These are phyloP conservation scores for Pisolithus orientalis DNA, from an alignment of 768 basidiomycete genomes.

Conservation along the genomic window DNA sequence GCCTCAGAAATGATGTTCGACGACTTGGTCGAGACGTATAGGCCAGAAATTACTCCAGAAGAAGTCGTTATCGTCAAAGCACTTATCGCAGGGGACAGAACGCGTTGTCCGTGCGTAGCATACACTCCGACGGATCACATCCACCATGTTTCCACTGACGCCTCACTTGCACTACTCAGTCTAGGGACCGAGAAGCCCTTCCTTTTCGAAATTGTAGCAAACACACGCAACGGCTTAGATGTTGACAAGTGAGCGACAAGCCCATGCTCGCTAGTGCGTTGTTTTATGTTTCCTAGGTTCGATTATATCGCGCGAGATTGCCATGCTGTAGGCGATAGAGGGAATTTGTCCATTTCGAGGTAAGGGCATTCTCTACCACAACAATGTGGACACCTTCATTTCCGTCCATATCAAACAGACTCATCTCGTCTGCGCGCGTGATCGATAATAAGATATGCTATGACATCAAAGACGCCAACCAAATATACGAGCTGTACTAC, in stretches of 20 bases:
- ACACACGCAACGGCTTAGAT: conserved; percentile 75
- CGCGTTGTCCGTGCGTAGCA: conserved; percentile 44
- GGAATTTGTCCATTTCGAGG: conserved; percentile 46
- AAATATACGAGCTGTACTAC: conserved; percentile 67
- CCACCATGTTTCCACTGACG: background rate
- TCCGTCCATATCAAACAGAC: conserved; percentile 30
- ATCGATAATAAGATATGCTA: conserved; percentile 73
- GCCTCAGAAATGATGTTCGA: conserved; percentile 84
- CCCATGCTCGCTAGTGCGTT: background rate
- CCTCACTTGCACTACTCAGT: conserved; percentile 1
- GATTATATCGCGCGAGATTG: conserved; percentile 80
- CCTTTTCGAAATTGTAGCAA: conserved; percentile 81
- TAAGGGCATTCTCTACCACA: conserved; percentile 6
- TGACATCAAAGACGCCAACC: conserved; percentile 74
- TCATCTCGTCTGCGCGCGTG: conserved; percentile 71
- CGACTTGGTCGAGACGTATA: conserved; percentile 51
- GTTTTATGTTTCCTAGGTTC: conserved; percentile 39
- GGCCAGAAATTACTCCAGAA: conserved; percentile 39
- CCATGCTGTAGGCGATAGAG: conserved; percentile 60
- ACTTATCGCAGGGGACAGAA: conserved; percentile 61
- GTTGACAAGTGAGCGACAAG: conserved; percentile 65
- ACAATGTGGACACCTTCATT: background rate
- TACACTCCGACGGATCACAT: background rate
- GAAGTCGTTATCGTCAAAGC: conserved; percentile 68
- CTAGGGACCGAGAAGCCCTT: conserved; percentile 54